Percentiles rank a stretch among this genome's conserved stretches.
phyloP scores from a whole-genome alignment of 2,329 filamentous ascomycete genomes.

The Lizonia empirigonia region DNA sequence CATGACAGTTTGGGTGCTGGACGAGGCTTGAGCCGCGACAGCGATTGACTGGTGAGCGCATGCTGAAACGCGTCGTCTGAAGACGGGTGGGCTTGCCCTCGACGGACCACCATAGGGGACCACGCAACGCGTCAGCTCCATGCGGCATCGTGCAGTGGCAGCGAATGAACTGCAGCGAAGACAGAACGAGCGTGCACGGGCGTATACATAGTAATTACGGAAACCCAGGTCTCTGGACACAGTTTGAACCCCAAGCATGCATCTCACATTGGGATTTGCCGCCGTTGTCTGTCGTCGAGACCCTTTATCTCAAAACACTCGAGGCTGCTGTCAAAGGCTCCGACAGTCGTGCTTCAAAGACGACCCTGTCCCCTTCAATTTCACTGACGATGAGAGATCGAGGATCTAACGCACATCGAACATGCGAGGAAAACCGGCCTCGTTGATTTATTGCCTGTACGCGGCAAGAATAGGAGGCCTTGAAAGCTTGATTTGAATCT shows the following conservation, averaged over 20 bases:
- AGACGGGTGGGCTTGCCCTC: not conserved
- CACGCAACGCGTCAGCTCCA: conserved; percentile 16
- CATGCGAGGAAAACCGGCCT: conserved; percentile 7
- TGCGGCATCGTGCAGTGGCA: conserved; percentile 3
- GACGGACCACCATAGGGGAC: conserved; percentile 4
- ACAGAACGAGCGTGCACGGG: conserved; percentile 8
- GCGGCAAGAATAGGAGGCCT: conserved; percentile 9
- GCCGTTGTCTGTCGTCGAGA: conserved; percentile 4
- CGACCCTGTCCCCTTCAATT: not conserved
- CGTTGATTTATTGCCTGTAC: conserved; percentile 1
- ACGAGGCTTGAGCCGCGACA: not conserved
- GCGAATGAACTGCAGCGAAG: conserved; percentile 12
- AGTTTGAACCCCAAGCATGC: conserved; percentile 4
- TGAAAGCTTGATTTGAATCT: conserved; percentile 10
- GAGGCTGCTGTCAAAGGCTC: not conserved
- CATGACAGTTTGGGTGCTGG: conserved; percentile 6
- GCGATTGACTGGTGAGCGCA: conserved; percentile 8
- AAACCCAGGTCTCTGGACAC: conserved; percentile 8
- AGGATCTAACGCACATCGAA: not conserved
- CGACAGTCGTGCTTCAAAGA: not conserved
- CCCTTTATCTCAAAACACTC: conserved; percentile 5
- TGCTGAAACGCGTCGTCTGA: conserved; percentile 12
- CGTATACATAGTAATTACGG: conserved; percentile 13
- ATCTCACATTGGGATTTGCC: not conserved
- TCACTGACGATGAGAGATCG: not conserved